Conservation (phyloP, 306 rosid species). For the Begonia fuchsioides region DNA sequence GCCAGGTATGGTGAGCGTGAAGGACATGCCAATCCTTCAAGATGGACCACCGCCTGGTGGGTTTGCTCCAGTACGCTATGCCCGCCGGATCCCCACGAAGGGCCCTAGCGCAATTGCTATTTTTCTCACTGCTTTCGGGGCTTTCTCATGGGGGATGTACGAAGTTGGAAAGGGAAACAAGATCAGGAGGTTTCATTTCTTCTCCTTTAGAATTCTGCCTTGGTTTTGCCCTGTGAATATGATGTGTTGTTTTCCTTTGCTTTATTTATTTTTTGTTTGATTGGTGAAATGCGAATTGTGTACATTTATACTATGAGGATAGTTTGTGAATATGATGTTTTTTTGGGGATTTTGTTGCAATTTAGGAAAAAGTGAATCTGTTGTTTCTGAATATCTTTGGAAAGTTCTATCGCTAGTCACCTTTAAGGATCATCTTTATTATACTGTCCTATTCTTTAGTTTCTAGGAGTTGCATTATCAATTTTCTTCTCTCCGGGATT, state of each 20-base stretch:
- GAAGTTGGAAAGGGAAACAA: slow-evolving; percentile 95
- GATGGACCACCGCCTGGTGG: slow-evolving; percentile 99
- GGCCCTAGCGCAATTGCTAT: slow-evolving; percentile 90
- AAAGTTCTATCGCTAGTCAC: too few species aligned
- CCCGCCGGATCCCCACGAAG: slow-evolving; percentile 86
- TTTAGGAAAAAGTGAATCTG: too few species aligned
- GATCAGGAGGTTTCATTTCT: slow-evolving; percentile 63
- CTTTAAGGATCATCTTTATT: too few species aligned
- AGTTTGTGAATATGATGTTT: too few species aligned
- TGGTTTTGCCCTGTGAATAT: neutral
- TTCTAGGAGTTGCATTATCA: too few species aligned
- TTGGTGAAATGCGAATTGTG: neutral
- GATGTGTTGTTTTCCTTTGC: too few species aligned
- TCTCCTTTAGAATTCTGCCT: too few species aligned
- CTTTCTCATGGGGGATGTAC: slow-evolving; percentile 97
- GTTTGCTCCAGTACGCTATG: slow-evolving; percentile 87
- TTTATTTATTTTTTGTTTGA: neutral
- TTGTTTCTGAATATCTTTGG: too few species aligned
- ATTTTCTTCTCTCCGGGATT: too few species aligned
- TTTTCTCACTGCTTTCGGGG: slow-evolving; percentile 59
- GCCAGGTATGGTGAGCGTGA: slow-evolving; percentile 95
- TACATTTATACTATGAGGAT: too few species aligned
- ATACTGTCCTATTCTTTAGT: too few species aligned
- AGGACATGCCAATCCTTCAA: slow-evolving; percentile 97
- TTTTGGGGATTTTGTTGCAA: too few species aligned